phyloP scores from a whole-genome alignment of 768 basidiomycete genomes.

The Ramaria rubella region DNA sequence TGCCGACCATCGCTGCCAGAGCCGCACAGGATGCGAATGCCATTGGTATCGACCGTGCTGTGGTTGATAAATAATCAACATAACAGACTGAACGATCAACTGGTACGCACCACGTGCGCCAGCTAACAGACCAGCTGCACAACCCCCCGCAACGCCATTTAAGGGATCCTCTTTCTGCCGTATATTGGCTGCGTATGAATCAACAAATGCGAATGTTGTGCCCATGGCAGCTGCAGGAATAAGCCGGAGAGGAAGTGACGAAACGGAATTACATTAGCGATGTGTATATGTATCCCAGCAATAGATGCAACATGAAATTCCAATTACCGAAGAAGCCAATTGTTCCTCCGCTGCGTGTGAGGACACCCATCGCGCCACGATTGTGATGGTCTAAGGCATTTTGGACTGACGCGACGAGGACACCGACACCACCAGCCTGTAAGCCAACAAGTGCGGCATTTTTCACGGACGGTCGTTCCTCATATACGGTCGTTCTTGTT shows the following conservation, averaged over 20 bases:
- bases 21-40: constrained; percentile 74
- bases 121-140: constrained; percentile 89
- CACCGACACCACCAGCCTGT: constrained; percentile 32
- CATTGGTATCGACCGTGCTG: constrained; percentile 79
- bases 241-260: background rate
- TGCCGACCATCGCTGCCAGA: constrained; percentile 73
- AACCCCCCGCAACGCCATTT: constrained; percentile 82
- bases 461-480: constrained; percentile 6
- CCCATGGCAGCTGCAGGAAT: constrained; percentile 73
- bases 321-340: constrained; percentile 86
- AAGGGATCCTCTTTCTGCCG: constrained; percentile 71
- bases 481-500: background rate
- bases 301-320: background rate
- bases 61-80: constrained; percentile 13
- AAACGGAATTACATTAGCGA: background rate
- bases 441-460: constrained; percentile 25
- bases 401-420: constrained; percentile 48
- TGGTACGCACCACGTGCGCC: constrained; percentile 65
- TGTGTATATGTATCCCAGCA: background rate
- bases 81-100: background rate
- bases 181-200: constrained; percentile 73
- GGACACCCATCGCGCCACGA: constrained; percentile 75
- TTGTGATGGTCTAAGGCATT: constrained; percentile 76
- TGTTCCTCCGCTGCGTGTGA: constrained; percentile 82
- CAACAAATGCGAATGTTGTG: constrained; percentile 76